A percentile compares a stretch with the other conserved stretches of the same genome.
These are phyloP conservation scores for Antarctomyces pellizariae DNA, from an alignment of 495 filamentous ascomycete species.

Conservation along the genomic window DNA sequence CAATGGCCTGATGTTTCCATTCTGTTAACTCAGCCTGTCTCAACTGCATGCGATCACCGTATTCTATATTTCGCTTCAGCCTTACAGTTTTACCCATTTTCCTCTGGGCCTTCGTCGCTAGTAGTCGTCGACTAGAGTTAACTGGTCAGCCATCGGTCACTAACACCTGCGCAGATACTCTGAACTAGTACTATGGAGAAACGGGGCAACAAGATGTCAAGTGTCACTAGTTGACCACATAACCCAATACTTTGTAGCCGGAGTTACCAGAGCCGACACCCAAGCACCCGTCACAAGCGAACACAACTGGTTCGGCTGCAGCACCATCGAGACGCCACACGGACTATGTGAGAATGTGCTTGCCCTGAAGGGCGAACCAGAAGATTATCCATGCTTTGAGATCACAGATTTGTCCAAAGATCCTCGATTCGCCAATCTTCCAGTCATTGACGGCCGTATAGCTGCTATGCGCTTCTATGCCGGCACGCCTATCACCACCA, in stretches of 20 bases:
- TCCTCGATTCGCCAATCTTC: conserved; percentile 19
- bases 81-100: conserved; percentile 1
- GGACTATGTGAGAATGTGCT: conserved; percentile 9
- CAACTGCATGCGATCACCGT: too few relatives aligned
- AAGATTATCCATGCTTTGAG: conserved; percentile 8
- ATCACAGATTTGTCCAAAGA: conserved; percentile 24
- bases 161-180: not conserved
- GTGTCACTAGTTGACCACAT: not conserved
- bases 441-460: conserved; percentile 18
- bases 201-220: conserved; percentile 1
- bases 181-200: not conserved
- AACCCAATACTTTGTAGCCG: conserved; percentile 10
- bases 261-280: conserved; percentile 1
- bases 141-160: not conserved
- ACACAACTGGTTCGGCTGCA: conserved; percentile 7
- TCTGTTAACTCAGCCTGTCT: too few relatives aligned
- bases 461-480: conserved; percentile 31
- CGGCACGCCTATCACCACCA: conserved; percentile 42
- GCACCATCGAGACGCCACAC: conserved; percentile 4
- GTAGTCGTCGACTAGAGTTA: not conserved
- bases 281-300: conserved; percentile 2
- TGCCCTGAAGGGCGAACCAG: conserved; percentile 1
- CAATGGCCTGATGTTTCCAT: too few relatives aligned
- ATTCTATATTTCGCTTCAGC: conserved; percentile 1
- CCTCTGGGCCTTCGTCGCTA: not conserved